Evolutionary conservation across 73 alveolate genomes (phyloP).

Genomic region (Paramecium caudatum): DNA sequence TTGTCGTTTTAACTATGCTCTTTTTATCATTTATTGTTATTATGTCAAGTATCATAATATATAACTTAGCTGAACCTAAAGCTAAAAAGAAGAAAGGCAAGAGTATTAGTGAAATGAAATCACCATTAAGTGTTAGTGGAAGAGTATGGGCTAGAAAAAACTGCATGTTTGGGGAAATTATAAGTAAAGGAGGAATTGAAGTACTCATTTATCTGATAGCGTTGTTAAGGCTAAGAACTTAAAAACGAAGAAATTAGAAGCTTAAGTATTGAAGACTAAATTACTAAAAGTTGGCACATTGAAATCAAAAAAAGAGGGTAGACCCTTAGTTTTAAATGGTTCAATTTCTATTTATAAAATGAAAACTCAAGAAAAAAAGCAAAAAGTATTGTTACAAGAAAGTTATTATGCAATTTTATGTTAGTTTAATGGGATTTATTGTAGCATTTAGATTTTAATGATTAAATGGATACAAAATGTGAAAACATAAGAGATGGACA

Average conservation of each 20-base stretch:
- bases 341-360: constrained; percentile 55
- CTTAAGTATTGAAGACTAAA: constrained; percentile 52
- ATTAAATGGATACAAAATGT: constrained; percentile 11
- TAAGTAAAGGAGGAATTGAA: constrained; percentile 61
- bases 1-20: no score
- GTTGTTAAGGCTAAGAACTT: not conserved
- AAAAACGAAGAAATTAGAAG: constrained; percentile 48
- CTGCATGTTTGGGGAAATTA: constrained; percentile 64
- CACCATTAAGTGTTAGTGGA: constrained; percentile 52
- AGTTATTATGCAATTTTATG: not conserved
- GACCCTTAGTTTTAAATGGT: constrained; percentile 50
- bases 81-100: not conserved
- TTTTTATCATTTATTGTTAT: no score
- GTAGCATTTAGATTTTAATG: constrained; percentile 54
- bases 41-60: no score
- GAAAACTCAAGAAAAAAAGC: constrained; percentile 49
- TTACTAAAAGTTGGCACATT: constrained; percentile 53
- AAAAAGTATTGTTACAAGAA: constrained; percentile 49
- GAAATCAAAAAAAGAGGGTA: constrained; percentile 34
- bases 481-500: constrained; percentile 45
- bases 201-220: not conserved
- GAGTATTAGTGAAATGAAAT: constrained; percentile 36
- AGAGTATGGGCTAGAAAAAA: constrained; percentile 41
- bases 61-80: not conserved
- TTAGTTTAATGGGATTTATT: constrained; percentile 67